phyloP scores from a whole-genome alignment of 345 rosid species.

The Hibiscus trionum region DNA sequence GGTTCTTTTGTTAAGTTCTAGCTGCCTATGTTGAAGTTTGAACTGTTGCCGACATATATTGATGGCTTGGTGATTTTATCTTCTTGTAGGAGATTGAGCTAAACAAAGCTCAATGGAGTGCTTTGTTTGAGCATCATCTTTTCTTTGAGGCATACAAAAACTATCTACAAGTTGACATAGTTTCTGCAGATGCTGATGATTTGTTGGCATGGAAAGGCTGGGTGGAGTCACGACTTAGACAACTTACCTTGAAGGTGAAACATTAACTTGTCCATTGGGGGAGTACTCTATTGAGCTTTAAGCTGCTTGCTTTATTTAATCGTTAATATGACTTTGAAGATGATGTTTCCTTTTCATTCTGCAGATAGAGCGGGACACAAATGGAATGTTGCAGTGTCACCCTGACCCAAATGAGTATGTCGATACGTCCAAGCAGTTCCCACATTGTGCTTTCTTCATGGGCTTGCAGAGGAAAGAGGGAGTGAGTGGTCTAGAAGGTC shows the following conservation, averaged over 20 bases:
- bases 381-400: constrained; percentile 71
- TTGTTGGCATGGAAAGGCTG: constrained; percentile 70
- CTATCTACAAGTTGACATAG: constrained; percentile 61
- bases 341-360: constrained; percentile 4
- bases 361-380: constrained; percentile 71
- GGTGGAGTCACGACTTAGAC: constrained; percentile 75
- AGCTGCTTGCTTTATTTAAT: background rate
- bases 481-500: constrained; percentile 53
- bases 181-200: constrained; percentile 50
- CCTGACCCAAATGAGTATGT: constrained; percentile 58
- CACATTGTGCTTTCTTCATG: constrained; percentile 68
- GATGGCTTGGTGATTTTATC: background rate
- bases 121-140: constrained; percentile 52
- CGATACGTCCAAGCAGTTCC: constrained; percentile 43
- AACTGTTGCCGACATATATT: constrained; percentile 4
- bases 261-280: background rate
- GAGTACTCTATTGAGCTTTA: background rate
- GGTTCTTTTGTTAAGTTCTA: background rate
- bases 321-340: background rate
- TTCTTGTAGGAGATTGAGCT: constrained; percentile 50
- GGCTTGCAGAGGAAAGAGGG: constrained; percentile 68
- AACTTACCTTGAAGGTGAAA: constrained; percentile 53
- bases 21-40: background rate
- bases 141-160: constrained; percentile 70
- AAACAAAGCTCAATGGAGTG: constrained; percentile 53